Base-by-base conservation (phyloP, 2,329 filamentous ascomycete genomes). In the Aspergillus bombycis region DNA sequence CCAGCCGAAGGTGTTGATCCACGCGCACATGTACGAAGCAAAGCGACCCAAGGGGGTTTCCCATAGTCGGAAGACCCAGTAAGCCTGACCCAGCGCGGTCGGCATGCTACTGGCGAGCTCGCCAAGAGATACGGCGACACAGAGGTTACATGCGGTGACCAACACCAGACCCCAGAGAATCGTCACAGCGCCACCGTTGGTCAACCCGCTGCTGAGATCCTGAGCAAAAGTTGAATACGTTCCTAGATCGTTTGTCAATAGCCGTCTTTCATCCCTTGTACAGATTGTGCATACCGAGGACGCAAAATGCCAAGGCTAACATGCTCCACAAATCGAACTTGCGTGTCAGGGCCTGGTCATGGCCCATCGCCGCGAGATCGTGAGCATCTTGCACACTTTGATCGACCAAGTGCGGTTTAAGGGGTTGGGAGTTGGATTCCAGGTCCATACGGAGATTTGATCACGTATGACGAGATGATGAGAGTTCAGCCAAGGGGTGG, bases 101-200 rank as follows among this genome's bases (percentile, higher is more conserved):
- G 86, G 86, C 85, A 88, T 87, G 65, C 81, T 82, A 65, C 84
- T 86, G 73, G 87, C 88, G 61, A 91, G 90, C 74, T 91, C 88
- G n/a, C 87, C 88, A 54, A 91, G 78, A 16, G 87, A 89, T 23
- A 86, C 85, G 45, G 88, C 88, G 63, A 91, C 89, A 65, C 81
- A 82, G 45, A 87, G 77, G 9, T 86, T 88, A 66, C 90, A 85
- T 53, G 88, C 73, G 2, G 86, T 88, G 14, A 91, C 83, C 43
- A 89, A 74, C 19, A 90, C 81, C 86, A 85, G 91, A 46, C 89
- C 89, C 83, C 87, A 92, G 62, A 92, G 78, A 41, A 91, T 84
- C 41, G 88, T 90, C 16, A 91, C 88, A 19, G 83, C 83, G 71
- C 90, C 88, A 21, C 90, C 89, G 62, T 82, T 85, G n/a, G 78